Evolutionary conservation across 83 land plant genomes (phyloP), one percentile per base, ranked within the genome.

Genomic region (Thuja plicata): DNA sequence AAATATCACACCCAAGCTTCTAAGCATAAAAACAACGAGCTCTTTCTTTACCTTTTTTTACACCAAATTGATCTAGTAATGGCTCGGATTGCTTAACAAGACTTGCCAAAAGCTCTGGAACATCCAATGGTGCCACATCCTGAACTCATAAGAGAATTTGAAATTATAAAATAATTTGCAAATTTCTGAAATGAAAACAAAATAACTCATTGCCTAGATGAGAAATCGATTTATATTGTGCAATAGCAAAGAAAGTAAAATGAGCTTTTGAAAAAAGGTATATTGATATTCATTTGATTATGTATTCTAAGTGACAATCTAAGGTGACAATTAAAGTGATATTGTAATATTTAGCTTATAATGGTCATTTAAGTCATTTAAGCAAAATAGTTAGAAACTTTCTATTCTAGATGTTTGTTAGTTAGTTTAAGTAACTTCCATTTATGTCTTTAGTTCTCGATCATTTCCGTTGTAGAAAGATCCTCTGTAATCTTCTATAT

Each of bases 101-200:
- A 89, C 91, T 90, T 86, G 95, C 98, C 86, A 97, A 90, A 13
- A 97, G 93, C 86, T 97, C 98, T n/a, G 97, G 93, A 35, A 93
- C 93, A 95, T 97, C 98, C 89, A 97, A 86, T 85, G 98, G 98
- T 21, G 96, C 93, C 57, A 97, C 95, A 40, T 95, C 98, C 96
- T 95, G 76, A 78, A 91, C 40, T 15, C 21, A 32, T 10, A 38
- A 52, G 41, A 57, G 48, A 32, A 17, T 17, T 7, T 45, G 16
- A 34, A 37, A 57, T 48, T 1, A 84, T 54, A 48, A 71, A 84
- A 48, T 3, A 73, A 85, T 55, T 38, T 77, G 19, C 16, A 86
- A 48, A 52, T 30, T 4, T 50, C 40, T 86, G 32, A 85, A 71
- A 35, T 48, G 24, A 80, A 16, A 87, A 80, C 37, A n/a, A 46